Evolutionary conservation across 2,329 filamentous ascomycete genomes (phyloP), one percentile per base, ranked within the genome.

Genomic region (Talaromyces sp.): DNA sequence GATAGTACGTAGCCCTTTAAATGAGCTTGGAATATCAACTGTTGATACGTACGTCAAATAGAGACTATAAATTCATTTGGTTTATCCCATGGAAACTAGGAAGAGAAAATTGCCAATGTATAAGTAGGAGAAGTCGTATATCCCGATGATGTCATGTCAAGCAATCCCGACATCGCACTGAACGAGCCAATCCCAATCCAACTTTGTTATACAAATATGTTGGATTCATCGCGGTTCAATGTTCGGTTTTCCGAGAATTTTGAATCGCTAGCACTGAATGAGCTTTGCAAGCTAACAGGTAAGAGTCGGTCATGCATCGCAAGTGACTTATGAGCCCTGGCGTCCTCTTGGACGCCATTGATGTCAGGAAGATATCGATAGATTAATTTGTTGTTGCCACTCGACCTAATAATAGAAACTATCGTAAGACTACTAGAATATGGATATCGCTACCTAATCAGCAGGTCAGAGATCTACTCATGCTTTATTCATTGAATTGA

Each of bases 91-190:
- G 27, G 2, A 13, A 50, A 50, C 17, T 7, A 27, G 22, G 11
- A 49, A 45, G 8, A 19, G n/a, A 45, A 9, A 19, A n/a, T 19
- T 45, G n/a, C 19, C 35, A 37, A 37, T 13, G 35, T 10, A 37
- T 37, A 6, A 31, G 1, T 31, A 31, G 27, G 35, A 10, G 35
- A 37, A 37, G 35, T 37, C 35, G 27, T 31, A 54, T 54, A 54
- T 15, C 3, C 25, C 39, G 57, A 59, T 45, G 57, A 47, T 59
- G 57, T 59, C 57, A 59, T 59, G 7, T 45, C 39, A 31, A 41
- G 8, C 33, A 58, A 58, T 19, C 35, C 13, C 11, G 52, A 57
- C 15, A n/a, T 52, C 49, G 27, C 47, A 57, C 33, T 33, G 39
- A 57, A 37, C 54, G 31, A 57, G 19, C 31, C 54, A 57, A 57